Conservation (phyloP, 176 grass and related monocot genomes). For the Hyparrhenia diplandra region DNA sequence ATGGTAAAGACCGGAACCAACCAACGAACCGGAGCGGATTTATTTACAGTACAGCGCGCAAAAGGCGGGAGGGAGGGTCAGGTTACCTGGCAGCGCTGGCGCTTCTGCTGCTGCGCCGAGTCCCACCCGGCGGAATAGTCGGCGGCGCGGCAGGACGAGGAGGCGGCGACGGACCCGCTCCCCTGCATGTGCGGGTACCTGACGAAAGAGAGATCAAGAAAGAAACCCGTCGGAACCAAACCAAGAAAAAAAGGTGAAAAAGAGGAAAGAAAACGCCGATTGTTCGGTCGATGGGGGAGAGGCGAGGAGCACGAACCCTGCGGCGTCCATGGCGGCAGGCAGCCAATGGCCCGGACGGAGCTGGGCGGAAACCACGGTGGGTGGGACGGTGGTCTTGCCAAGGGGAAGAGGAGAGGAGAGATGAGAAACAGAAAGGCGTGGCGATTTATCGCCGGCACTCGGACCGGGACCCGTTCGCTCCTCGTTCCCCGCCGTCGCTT, state of each 20-base stretch:
- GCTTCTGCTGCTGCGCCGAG: constrained; percentile 40
- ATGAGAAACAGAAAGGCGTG: background rate
- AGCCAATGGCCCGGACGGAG: background rate
- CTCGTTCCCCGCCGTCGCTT: background rate
- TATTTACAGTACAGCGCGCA: background rate
- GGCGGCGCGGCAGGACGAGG: constrained; percentile 40
- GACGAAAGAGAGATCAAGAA: background rate
- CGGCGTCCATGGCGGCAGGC: constrained; percentile 29
- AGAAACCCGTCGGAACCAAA: background rate
- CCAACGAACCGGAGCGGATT: background rate
- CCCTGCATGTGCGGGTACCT: constrained; percentile 33
- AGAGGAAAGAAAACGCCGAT: background rate
- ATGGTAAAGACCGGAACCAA: background rate
- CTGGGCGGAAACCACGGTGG: background rate
- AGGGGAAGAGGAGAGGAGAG: background rate
- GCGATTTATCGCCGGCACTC: constrained; percentile 4
- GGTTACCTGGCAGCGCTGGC: constrained; percentile 56
- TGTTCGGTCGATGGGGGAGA: background rate
- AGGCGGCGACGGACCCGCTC: background rate
- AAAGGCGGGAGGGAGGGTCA: background rate
- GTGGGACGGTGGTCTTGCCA: background rate
- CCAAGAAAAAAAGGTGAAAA: background rate
- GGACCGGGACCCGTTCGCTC: too few relatives aligned
- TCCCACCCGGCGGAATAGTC: constrained; percentile 34
- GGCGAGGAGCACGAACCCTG: constrained; percentile 15